phyloP scores from a whole-genome alignment of 495 filamentous ascomycete species.

The Neohortaea acidophila region DNA sequence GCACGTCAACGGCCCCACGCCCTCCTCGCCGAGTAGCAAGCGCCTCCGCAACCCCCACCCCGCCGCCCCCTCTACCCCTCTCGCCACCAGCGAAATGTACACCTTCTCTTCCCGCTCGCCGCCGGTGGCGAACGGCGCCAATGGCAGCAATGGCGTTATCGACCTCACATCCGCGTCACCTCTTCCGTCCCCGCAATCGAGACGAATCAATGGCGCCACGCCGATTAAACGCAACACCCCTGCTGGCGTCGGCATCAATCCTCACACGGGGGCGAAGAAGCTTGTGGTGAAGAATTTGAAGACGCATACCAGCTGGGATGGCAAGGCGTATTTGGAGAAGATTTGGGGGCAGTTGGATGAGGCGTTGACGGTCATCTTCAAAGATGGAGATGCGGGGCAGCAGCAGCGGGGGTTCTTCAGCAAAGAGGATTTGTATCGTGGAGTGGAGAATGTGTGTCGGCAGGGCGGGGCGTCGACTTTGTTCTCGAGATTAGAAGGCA shows the following conservation, averaged over 20 bases:
- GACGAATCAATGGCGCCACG: conserved; percentile 6
- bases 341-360: conserved; percentile 55
- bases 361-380: conserved; percentile 59
- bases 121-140: conserved; percentile 5
- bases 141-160: conserved; percentile 9
- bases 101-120: conserved; percentile 12
- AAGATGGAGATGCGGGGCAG: conserved; percentile 33
- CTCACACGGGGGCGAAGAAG: conserved; percentile 55
- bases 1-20: not conserved
- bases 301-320: conserved; percentile 38
- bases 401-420: conserved; percentile 51
- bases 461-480: conserved; percentile 52
- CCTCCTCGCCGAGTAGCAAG: conserved; percentile 13
- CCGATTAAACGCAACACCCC: conserved; percentile 7
- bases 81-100: conserved; percentile 19
- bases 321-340: conserved; percentile 56
- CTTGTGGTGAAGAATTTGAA: conserved; percentile 79
- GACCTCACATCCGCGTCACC: conserved; percentile 17
- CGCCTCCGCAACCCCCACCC: conserved; percentile 12
- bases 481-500: conserved; percentile 42
- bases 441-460: conserved; percentile 78
- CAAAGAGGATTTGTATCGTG: conserved; percentile 75
- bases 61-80: conserved; percentile 4
- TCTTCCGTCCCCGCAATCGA: conserved; percentile 10
- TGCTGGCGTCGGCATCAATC: conserved; percentile 30